Base-by-base conservation (phyloP, 306 rosid species). In the Alnus glutinosa region DNA sequence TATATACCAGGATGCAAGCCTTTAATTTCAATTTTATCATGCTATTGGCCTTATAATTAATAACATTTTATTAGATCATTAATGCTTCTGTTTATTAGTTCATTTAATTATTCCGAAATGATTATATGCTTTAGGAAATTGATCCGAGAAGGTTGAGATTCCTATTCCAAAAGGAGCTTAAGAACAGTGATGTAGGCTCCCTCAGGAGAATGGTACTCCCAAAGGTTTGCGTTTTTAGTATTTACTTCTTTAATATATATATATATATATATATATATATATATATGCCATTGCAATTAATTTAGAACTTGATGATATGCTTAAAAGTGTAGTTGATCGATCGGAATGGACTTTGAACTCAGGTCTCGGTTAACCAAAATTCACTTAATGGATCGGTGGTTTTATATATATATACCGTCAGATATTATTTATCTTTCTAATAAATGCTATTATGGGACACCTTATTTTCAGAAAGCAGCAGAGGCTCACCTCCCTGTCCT, bases 151-250 rank as follows among this genome's bases (percentile, higher is more conserved):
- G 83, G 76, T 74, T 95, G 87, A 91, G 80, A 85, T 92, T 89
- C 85, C 94, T 95, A 61, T 95, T 95, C 78, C 90, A 92, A 61
- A 95, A 95, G 85, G 98, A 92, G 87, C 90, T 95, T 14, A 95
- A 82, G 84, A 92, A 91, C 88, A 95, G 98, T 59, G 98, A 95
- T 62, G 98, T 95, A 70, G 90, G 94, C 85, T 87, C 97, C 79
- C 97, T 95, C 4, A 88, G 93, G 84, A 89, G 98, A 79, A 91
- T 95, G 98, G 71, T 95, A 49, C 92, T 95, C 70, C 98, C 98
- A 46, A 95, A 95, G 98, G 98, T 92, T 39, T 62, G 79, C 19
- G 47, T 48, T 75, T 80, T 9, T 19, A 10, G 47, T 48, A 72
- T 80, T 9, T 19, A 10, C 23, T 50, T 7, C 62, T 32, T 58